These are phyloP conservation scores for Calocybe indica DNA, from an alignment of 768 basidiomycete genomes.

Conservation along the genomic window DNA sequence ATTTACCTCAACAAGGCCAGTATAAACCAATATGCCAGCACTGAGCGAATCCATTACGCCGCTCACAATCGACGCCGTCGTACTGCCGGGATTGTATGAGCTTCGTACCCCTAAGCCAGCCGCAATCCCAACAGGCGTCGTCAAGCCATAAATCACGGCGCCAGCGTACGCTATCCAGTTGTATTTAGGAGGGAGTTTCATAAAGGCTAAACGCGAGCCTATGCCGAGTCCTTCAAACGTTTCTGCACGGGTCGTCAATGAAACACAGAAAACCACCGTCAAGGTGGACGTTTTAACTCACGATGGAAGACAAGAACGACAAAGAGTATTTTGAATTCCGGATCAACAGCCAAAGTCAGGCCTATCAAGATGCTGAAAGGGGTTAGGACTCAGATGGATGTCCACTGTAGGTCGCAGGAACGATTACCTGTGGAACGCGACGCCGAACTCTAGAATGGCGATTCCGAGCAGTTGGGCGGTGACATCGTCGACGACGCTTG, in stretches of 20 bases:
- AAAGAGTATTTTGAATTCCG: conserved; percentile 79
- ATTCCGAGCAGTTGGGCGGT: conserved; percentile 79
- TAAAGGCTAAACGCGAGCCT: conserved; percentile 80
- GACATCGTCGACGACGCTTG: conserved; percentile 31
- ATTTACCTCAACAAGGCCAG: conserved; percentile 76
- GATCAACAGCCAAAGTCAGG: conserved; percentile 86
- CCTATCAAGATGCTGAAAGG: conserved; percentile 70
- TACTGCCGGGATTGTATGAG: conserved; percentile 77
- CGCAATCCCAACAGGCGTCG: conserved; percentile 87
- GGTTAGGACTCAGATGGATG: background rate
- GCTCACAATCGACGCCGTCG: conserved; percentile 74
- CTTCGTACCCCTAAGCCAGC: conserved; percentile 69
- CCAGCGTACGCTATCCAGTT: conserved; percentile 51
- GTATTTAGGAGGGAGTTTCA: conserved; percentile 53
- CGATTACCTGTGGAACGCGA: conserved; percentile 70
- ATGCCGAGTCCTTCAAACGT: conserved; percentile 93
- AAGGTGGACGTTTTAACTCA: conserved; percentile 31
- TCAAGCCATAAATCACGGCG: conserved; percentile 64
- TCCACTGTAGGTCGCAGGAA: background rate
- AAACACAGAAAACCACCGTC: background rate
- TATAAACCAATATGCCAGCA: conserved; percentile 84
- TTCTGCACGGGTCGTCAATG: conserved; percentile 39
- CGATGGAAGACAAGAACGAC: conserved; percentile 90
- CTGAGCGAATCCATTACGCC: conserved; percentile 84
- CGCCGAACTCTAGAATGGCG: conserved; percentile 92